phyloP scores from a whole-genome alignment of 108 stramenopile genomes.

The Schizochytrium sp. region DNA sequence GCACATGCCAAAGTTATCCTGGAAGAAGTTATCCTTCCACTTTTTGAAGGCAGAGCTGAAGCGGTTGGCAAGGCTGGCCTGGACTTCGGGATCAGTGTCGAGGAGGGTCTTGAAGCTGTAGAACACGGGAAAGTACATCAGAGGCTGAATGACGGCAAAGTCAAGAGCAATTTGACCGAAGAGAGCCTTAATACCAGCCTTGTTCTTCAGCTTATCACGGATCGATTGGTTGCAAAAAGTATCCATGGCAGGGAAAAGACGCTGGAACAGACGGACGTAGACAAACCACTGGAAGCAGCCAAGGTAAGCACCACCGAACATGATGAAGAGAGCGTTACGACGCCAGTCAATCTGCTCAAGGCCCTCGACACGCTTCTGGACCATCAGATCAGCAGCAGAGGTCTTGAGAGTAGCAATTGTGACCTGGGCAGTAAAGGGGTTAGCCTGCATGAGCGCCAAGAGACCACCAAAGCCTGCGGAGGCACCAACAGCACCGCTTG shows the following conservation, averaged over 20 bases:
- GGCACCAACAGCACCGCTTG: not conserved
- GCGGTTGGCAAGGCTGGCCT: conserved; percentile 18
- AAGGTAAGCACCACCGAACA: conserved; percentile 87
- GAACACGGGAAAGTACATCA: conserved; percentile 92
- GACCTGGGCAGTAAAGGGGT: conserved; percentile 86
- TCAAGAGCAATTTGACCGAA: conserved; percentile 79
- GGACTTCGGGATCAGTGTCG: conserved; percentile 61
- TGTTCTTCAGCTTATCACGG: conserved; percentile 81
- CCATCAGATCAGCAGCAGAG: conserved; percentile 83
- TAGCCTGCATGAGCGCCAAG: conserved; percentile 25
- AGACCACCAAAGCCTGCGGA: conserved; percentile 24
- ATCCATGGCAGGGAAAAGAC: conserved; percentile 71
- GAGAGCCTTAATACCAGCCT: conserved; percentile 73
- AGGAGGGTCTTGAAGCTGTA: conserved; percentile 86
- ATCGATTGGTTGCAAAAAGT: conserved; percentile 80
- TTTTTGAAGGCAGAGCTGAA: conserved; percentile 32
- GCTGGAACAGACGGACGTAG: conserved; percentile 76
- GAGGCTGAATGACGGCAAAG: conserved; percentile 85
- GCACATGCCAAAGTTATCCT: conserved; percentile 62
- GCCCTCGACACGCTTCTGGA: conserved; percentile 84
- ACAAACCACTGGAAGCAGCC: conserved; percentile 89
- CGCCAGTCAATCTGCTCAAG: conserved; percentile 84
- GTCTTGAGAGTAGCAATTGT: conserved; percentile 85
- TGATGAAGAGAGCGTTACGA: conserved; percentile 83
- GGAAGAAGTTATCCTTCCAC: conserved; percentile 5